Percentiles rank a stretch among this genome's conserved stretches.
Conservation (phyloP, 2,329 filamentous ascomycete species). For the Pyrenochaeta sp. region DNA sequence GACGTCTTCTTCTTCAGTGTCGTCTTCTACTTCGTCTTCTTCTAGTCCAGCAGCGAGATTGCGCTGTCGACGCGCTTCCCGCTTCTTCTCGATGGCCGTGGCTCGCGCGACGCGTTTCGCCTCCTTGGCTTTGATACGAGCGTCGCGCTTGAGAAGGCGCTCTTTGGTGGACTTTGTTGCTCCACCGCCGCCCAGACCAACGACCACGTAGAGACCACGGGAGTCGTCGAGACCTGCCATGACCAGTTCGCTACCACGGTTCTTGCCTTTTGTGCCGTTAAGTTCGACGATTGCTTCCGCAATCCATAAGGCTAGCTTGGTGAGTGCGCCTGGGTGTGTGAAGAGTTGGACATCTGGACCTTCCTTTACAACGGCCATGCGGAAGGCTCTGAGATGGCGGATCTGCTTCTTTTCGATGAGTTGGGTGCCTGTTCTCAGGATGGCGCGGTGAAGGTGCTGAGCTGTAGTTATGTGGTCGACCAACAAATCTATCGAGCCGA, state of each 20-base stretch:
- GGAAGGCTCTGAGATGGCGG: slow-evolving; percentile 88
- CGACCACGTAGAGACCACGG: slow-evolving; percentile 87
- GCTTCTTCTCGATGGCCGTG: slow-evolving; percentile 68
- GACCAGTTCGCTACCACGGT: slow-evolving; percentile 83
- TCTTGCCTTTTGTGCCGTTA: slow-evolving; percentile 75
- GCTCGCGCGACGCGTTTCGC: slow-evolving; percentile 61
- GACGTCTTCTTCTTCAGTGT: slow-evolving; percentile 64
- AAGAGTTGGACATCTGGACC: slow-evolving; percentile 92
- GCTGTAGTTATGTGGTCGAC: slow-evolving; percentile 81
- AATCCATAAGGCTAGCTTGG: slow-evolving; percentile 93
- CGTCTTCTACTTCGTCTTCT: slow-evolving; percentile 62
- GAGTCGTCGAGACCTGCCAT: slow-evolving; percentile 89
- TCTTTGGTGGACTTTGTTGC: slow-evolving; percentile 67
- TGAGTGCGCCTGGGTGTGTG: slow-evolving; percentile 89
- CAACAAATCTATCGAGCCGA: slow-evolving; percentile 70
- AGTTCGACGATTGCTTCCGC: slow-evolving; percentile 91
- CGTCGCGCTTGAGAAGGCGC: slow-evolving; percentile 72
- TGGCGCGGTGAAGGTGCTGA: slow-evolving; percentile 88
- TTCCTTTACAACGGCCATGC: slow-evolving; percentile 95
- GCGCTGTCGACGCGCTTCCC: slow-evolving; percentile 53
- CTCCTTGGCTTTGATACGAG: slow-evolving; percentile 65
- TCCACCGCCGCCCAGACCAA: slow-evolving; percentile 88
- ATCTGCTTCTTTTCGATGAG: slow-evolving; percentile 95
- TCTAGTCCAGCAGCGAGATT: slow-evolving; percentile 66
- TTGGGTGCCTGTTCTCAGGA: slow-evolving; percentile 89